These are phyloP conservation scores for Cutaneotrichosporon sp. DNA, from an alignment of 1,284 basidiomycete genomes.

Conservation along the genomic window DNA sequence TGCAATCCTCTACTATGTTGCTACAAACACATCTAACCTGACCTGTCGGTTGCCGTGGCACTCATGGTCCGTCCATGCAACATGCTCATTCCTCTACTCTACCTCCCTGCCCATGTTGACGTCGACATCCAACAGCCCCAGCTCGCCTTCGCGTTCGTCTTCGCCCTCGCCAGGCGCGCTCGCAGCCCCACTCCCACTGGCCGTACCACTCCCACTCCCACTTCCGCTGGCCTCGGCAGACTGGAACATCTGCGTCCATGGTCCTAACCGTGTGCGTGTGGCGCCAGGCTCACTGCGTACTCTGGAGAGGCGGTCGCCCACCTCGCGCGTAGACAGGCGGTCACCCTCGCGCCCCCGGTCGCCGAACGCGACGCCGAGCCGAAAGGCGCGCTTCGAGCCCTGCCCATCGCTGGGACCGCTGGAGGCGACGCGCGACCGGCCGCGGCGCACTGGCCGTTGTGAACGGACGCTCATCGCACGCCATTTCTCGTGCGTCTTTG, in stretches of 20 bases:
- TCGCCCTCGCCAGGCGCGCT: constrained; percentile 1
- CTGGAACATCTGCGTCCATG: background rate
- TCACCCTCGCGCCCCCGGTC: background rate
- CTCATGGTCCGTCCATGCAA: background rate
- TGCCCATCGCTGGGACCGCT: background rate
- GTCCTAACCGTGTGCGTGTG: background rate
- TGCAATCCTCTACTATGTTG: background rate
- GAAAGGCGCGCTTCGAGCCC: background rate
- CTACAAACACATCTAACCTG: background rate
- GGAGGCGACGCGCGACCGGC: constrained; percentile 2
- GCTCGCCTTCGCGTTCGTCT: background rate
- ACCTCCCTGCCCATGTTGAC: constrained; percentile 9
- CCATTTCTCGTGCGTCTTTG: constrained; percentile 12
- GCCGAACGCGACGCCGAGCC: constrained; percentile 3
- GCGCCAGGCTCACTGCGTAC: constrained; percentile 2
- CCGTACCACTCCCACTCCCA: constrained; percentile 1
- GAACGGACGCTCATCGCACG: constrained; percentile 11
- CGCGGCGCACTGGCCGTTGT: background rate
- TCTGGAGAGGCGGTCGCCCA: background rate
- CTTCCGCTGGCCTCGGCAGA: background rate
- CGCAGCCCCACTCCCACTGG: background rate
- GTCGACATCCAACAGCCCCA: constrained; percentile 8
- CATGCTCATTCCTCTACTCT: background rate
- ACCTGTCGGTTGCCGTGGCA: background rate
- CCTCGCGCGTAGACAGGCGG: background rate